phyloP scores from a whole-genome alignment of 2,329 filamentous ascomycete species.

The Penicillium sp. region DNA sequence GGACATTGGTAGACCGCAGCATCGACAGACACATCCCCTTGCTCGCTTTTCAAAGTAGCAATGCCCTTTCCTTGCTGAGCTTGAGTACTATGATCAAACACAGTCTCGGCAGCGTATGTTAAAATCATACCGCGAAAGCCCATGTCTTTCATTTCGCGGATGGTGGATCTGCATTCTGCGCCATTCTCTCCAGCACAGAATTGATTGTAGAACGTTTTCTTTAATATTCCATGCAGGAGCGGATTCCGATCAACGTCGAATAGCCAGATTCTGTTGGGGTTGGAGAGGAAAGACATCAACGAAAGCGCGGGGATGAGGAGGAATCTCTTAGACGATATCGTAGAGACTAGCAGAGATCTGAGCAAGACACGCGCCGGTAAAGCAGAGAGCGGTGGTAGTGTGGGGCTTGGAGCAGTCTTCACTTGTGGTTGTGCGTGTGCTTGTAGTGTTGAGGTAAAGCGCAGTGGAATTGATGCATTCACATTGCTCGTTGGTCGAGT shows the following conservation, averaged over 20 bases:
- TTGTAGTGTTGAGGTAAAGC: constrained; percentile 22
- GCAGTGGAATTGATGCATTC: background rate
- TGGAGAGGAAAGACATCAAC: constrained; percentile 66
- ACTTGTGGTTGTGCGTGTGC: constrained; percentile 10
- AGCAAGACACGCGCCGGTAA: constrained; percentile 41
- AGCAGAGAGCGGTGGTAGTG: constrained; percentile 25
- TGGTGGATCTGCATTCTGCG: constrained; percentile 64
- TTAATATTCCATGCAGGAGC: constrained; percentile 67
- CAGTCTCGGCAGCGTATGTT: constrained; percentile 79
- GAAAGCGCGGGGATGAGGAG: constrained; percentile 69
- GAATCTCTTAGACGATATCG: constrained; percentile 51
- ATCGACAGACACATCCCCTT: constrained; percentile 6
- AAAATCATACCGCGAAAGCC: constrained; percentile 83
- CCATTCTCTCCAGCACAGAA: constrained; percentile 82
- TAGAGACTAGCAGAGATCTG: constrained; percentile 47
- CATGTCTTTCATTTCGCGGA: constrained; percentile 65
- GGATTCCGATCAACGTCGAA: constrained; percentile 75
- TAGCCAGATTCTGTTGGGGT: constrained; percentile 50
- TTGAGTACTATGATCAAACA: constrained; percentile 50
- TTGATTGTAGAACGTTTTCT: constrained; percentile 70
- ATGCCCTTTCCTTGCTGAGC: constrained; percentile 22
- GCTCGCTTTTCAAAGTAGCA: constrained; percentile 15
- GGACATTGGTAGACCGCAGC: constrained; percentile 17
- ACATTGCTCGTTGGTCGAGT: background rate
- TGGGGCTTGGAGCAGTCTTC: constrained; percentile 2